Evolutionary conservation across 192 early-diverging fungal species (phyloP).

Genomic region (Cetraspora pellucida): DNA sequence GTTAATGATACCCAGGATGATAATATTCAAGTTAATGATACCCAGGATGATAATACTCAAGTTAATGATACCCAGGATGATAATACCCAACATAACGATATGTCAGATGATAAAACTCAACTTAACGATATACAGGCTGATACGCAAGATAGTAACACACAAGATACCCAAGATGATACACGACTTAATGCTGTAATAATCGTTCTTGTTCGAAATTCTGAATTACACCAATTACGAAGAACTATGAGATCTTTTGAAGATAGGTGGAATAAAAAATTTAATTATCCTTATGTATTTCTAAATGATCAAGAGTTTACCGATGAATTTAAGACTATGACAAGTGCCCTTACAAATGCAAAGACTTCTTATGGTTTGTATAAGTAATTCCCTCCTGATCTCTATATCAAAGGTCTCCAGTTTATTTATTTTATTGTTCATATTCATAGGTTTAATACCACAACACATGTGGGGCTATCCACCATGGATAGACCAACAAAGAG

Average conservation of each 20-base stretch:
- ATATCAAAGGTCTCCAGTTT: no score
- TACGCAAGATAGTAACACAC: no score
- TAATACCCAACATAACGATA: no score
- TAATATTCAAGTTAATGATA: no score
- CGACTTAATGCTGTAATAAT: conserved; percentile 70
- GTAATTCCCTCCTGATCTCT: neutral
- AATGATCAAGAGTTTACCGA: conserved; percentile 78
- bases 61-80: no score
- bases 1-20: no score
- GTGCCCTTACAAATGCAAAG: conserved; percentile 35
- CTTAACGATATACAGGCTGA: no score
- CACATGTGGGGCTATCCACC: conserved; percentile 79
- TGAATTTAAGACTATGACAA: conserved; percentile 63
- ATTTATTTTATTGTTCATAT: neutral
- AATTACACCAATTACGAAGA: conserved; percentile 64
- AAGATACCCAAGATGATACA: no score
- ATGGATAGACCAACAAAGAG: conserved; percentile 68
- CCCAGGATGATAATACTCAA: no score
- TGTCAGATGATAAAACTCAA: no score
- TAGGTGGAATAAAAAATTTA: conserved; percentile 70
- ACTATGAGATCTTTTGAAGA: conserved; percentile 72
- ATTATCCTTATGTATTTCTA: conserved; percentile 85
- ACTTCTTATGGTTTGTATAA: conserved; percentile 18
- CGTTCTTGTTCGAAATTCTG: conserved; percentile 71
- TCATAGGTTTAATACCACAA: conserved; percentile 61